A percentile compares a stretch with the other conserved stretches of the same genome.
These are phyloP conservation scores for Synchytrium microbalum DNA, from an alignment of 371 early-diverging fungal genomes.

Conservation along the genomic window DNA sequence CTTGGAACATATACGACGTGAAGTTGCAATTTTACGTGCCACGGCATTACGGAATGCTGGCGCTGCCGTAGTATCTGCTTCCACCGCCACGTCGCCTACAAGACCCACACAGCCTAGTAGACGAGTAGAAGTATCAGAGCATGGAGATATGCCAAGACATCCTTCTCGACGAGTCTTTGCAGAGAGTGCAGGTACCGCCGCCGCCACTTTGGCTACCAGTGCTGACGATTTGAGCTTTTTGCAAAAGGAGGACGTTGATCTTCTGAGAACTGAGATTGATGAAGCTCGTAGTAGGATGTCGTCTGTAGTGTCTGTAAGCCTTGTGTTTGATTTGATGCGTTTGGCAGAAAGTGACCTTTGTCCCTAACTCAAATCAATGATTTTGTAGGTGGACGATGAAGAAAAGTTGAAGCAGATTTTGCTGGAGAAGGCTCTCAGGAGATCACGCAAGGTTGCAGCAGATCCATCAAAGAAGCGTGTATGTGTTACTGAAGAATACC, in stretches of 20 bases:
- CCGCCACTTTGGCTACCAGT: not conserved
- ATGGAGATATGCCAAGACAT: too few species aligned
- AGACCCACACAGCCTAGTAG: not conserved
- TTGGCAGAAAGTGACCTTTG: too few species aligned
- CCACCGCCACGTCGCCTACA: not conserved
- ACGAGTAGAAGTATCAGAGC: not conserved
- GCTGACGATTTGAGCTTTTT: not conserved
- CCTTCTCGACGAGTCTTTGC: not conserved
- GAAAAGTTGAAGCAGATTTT: not conserved
- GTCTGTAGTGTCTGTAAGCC: too few species aligned
- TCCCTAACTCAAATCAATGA: too few species aligned
- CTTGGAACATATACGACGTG: slow-evolving; percentile 12
- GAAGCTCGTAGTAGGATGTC: not conserved
- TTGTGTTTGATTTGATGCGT: too few species aligned
- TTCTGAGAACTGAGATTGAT: not conserved
- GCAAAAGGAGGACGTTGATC: not conserved
- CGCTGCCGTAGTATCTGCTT: not conserved
- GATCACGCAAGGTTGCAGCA: not conserved
- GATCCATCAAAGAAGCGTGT: too few species aligned
- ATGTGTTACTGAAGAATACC: too few species aligned
- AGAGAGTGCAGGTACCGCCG: not conserved
- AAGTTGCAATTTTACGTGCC: not conserved
- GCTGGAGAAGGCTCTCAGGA: not conserved
- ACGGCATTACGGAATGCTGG: not conserved
- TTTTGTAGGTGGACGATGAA: not conserved